Evolutionary conservation across 176 grass and related monocot genomes (phyloP), one percentile per base, ranked within the genome.

Genomic region (sorghum (Sorghum bicolor)): DNA sequence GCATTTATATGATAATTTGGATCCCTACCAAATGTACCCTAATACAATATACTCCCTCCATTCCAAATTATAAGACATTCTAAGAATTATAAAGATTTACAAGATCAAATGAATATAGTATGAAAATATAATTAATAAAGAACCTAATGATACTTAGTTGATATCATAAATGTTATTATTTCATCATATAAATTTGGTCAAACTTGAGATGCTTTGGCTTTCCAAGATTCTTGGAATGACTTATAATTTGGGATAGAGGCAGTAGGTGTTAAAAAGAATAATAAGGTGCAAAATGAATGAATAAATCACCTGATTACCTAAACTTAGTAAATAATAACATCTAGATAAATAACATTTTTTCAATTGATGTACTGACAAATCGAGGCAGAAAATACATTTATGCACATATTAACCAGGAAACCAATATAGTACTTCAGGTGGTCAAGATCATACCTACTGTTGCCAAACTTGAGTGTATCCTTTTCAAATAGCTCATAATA

Each of bases 401-500:
- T 44, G 50, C 36, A 70, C 5, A 65, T 14, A 15, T 52, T 76
- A 77, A 64, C 41, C 19, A 70, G 19, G 64, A 71, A 66, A 44
- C 10, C 10, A 31, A 78, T 38, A 28, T 22, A 40, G 48, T 11
- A 58, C 32, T 24, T 57, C 30, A 64, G 30, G 30, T 72, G 34
- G 12, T 63, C 64, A 57, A 70, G 25, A 79, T 40, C 86, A 80
- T 96, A 96, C 96, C 96, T 96, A 62, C 96, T 96, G 73, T 94
- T 96, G 82, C 96, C 96, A 82, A 99, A 99, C 80, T 88, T 91
- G 66, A 99, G 85, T 32, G 90, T 99, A 78, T 96, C 96, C 77
- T 95, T 99, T 88, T 99, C 93, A 24, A 99, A 96, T 50, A 99
- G 89, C 84, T 94, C 93, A 38, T 99, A 99, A 82, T 96, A 99